Evolutionary conservation across 1,284 basidiomycete genomes (phyloP).

Genomic region (Naganishia albida): DNA sequence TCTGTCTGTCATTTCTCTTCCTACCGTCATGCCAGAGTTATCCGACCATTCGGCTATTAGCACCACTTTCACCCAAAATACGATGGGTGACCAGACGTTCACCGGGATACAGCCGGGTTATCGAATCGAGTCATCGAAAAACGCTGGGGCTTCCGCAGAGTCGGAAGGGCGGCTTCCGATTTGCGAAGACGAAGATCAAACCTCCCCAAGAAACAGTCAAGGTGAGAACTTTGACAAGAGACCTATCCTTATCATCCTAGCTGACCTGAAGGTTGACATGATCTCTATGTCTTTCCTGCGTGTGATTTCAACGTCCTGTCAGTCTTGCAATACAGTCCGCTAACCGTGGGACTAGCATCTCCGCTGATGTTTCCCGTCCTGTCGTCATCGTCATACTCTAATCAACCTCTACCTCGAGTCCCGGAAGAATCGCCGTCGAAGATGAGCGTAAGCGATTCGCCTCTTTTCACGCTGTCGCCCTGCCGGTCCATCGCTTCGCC

Average conservation of each 20-base stretch:
- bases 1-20: constrained; percentile 10
- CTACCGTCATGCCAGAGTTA: constrained; percentile 3
- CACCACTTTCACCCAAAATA: neutral
- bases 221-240: neutral
- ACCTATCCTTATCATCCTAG: neutral
- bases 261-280: neutral
- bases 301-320: too few relatives aligned
- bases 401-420: neutral
- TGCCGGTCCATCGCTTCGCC: neutral
- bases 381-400: neutral
- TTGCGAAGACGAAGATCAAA: neutral
- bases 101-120: neutral
- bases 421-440: constrained; percentile 18
- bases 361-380: neutral
- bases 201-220: neutral
- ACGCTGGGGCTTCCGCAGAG: neutral
- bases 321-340: too few relatives aligned
- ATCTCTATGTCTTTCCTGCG: too few relatives aligned
- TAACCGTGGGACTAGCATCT: constrained; percentile 1
- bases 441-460: neutral
- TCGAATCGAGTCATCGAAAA: neutral
- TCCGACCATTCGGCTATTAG: constrained; percentile 1
- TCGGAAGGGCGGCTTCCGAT: too few relatives aligned
- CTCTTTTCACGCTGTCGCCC: constrained; percentile 18
- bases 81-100: neutral